Evolutionary conservation across 768 basidiomycete genomes (phyloP), one percentile per base, ranked within the genome.

Genomic region (Rhodosporidiobolus odoratus): DNA sequence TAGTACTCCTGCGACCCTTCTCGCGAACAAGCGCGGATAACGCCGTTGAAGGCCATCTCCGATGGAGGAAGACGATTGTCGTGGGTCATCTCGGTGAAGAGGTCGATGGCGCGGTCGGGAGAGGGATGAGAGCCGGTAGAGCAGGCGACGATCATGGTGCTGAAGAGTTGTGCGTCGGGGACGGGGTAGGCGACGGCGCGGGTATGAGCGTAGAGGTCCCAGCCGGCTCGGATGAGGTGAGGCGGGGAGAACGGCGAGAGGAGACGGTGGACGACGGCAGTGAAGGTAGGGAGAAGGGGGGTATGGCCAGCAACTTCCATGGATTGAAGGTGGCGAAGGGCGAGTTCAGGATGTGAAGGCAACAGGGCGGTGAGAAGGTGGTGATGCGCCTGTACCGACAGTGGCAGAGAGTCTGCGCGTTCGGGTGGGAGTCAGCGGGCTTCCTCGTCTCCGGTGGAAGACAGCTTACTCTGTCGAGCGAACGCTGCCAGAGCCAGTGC

Each of bases 191-290:
- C 91, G 21, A 91, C 90, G 70, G 96, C 93, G 56, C 95, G 90
- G 90, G 96, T 94, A 79, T 99, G 95, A 3, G 89, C 83, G 79
- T 91, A 97, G 48, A 97, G 84, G 77, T 98, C 91, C 91, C 92
- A 96, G 4, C 90, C 94, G 69, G 91, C 88, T 9, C 76, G 73
- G 66, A 82, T 35, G 82, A 81, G 52, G 82, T 82, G 75, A 85
- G 85, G 41, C 87, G 86, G 54, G 83, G 79, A 9, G 82, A 81
- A 68, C 1, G 79, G 67, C 4, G 75, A 34, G 30, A 79, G 76
- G 23, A 81, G 79, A 32, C 75, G 74, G 34, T 65, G 40, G 7
- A 95, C 88, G 57, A 88, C 80, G 30, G 85, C 82, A 15, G 86
- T 86, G 79, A 97, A 96, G 0, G 89, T 86, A 48, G 83, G 82